phyloP scores from a whole-genome alignment of 2,329 filamentous ascomycete species.

The Davidsoniella virescens region DNA sequence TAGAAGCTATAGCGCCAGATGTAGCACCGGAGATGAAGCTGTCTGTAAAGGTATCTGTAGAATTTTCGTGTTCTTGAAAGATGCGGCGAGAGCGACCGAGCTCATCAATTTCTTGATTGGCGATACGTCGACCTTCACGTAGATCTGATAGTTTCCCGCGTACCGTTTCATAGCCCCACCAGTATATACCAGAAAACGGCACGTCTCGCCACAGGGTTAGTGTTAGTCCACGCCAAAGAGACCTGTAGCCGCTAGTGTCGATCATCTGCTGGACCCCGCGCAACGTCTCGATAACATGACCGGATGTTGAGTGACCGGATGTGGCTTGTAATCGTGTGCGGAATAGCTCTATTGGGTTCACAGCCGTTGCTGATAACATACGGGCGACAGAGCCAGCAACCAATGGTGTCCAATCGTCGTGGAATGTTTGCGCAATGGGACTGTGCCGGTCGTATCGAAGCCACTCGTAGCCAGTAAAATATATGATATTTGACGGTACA shows the following conservation, averaged over 20 bases:
- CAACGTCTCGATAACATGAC: slow-evolving; percentile 66
- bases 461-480: slow-evolving; percentile 97
- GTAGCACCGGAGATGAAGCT: slow-evolving; percentile 75
- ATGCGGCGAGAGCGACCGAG: slow-evolving; percentile 23
- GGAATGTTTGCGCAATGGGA: slow-evolving; percentile 47
- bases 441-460: slow-evolving; percentile 58
- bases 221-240: slow-evolving; percentile 78
- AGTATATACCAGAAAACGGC: slow-evolving; percentile 92
- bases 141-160: slow-evolving; percentile 54
- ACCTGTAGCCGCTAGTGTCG: slow-evolving; percentile 53
- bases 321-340: slow-evolving; percentile 81
- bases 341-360: slow-evolving; percentile 88
- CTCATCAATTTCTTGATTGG: slow-evolving; percentile 7
- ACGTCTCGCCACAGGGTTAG: slow-evolving; percentile 94
- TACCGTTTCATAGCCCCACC: slow-evolving; percentile 90
- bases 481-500: slow-evolving; percentile 90
- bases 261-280: slow-evolving; percentile 68
- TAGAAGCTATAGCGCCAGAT: slow-evolving; percentile 70
- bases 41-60: slow-evolving; percentile 65
- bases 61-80: slow-evolving; percentile 51
- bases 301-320: slow-evolving; percentile 36
- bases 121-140: slow-evolving; percentile 4
- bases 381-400: slow-evolving; percentile 65
- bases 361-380: slow-evolving; percentile 62
- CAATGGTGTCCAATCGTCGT: slow-evolving; percentile 62